Evolutionary conservation across 108 stramenopile genomes (phyloP).

Genomic region (Chaetoceros muelleri): DNA sequence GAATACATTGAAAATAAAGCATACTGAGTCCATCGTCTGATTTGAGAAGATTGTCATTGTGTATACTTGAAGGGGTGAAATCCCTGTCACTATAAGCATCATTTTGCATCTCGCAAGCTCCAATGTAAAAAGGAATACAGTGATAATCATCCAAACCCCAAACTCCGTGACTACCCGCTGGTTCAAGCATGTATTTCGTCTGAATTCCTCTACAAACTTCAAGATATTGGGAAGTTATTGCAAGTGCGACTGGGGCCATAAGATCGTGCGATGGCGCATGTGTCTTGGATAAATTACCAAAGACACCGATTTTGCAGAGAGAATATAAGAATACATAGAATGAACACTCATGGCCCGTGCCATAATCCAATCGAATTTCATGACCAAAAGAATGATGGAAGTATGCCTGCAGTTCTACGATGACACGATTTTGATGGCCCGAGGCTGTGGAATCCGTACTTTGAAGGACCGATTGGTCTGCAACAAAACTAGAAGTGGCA

Average conservation of each 20-base stretch:
- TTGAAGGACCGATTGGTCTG: not conserved
- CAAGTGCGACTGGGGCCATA: slow-evolving; percentile 41
- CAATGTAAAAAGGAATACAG: slow-evolving; percentile 91
- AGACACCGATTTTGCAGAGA: slow-evolving; percentile 63
- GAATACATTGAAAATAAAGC: slow-evolving; percentile 78
- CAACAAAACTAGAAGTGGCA: slow-evolving; percentile 10
- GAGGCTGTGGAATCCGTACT: not conserved
- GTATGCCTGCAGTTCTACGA: slow-evolving; percentile 67
- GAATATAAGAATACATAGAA: slow-evolving; percentile 78
- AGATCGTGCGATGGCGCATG: slow-evolving; percentile 22
- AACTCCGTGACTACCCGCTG: slow-evolving; percentile 91
- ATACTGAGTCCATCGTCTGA: not conserved
- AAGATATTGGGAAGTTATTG: slow-evolving; percentile 60
- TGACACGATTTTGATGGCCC: slow-evolving; percentile 29
- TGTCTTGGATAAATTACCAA: slow-evolving; percentile 23
- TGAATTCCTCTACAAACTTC: slow-evolving; percentile 67
- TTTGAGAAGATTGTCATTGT: slow-evolving; percentile 4
- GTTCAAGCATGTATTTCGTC: slow-evolving; percentile 88
- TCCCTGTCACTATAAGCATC: not conserved
- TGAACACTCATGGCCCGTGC: slow-evolving; percentile 93
- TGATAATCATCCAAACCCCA: slow-evolving; percentile 98
- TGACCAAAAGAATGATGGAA: slow-evolving; percentile 84
- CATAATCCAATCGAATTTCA: slow-evolving; percentile 85
- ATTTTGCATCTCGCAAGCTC: slow-evolving; percentile 73
- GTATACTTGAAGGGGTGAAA: slow-evolving; percentile 13